These are phyloP conservation scores for Allantophomopsis cytisporea DNA, from an alignment of 2,329 filamentous ascomycete genomes.

Conservation along the genomic window DNA sequence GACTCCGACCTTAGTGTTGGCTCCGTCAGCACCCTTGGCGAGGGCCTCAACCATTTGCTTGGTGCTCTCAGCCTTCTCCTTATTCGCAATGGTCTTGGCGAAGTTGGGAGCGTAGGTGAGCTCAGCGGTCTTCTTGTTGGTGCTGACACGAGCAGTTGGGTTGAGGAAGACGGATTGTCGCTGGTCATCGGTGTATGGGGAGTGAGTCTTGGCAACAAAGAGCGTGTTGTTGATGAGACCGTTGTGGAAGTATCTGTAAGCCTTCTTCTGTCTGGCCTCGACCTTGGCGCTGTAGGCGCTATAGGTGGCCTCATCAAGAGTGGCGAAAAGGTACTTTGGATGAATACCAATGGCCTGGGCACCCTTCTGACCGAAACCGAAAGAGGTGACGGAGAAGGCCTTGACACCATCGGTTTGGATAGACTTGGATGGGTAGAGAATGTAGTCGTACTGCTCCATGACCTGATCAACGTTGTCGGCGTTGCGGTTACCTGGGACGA, in stretches of 20 bases:
- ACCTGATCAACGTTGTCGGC: constrained; percentile 93
- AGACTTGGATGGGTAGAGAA: constrained; percentile 87
- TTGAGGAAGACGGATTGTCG: constrained; percentile 85
- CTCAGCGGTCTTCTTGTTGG: constrained; percentile 76
- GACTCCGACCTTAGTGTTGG: constrained; percentile 74
- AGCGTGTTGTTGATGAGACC: constrained; percentile 95
- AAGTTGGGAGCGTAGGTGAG: constrained; percentile 61
- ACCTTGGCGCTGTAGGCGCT: constrained; percentile 77
- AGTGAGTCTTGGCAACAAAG: constrained; percentile 87
- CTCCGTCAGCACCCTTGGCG: constrained; percentile 45
- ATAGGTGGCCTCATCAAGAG: constrained; percentile 80
- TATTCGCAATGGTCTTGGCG: constrained; percentile 42
- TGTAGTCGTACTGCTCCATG: constrained; percentile 97
- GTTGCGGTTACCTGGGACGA: constrained; percentile 95
- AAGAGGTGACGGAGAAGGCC: constrained; percentile 96
- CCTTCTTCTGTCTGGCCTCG: constrained; percentile 90
- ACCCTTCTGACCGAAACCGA: constrained; percentile 98
- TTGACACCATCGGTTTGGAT: constrained; percentile 98
- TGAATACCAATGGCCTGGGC: constrained; percentile 95
- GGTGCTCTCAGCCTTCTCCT: constrained; percentile 38
- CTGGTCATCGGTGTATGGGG: constrained; percentile 82
- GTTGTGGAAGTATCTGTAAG: constrained; percentile 97
- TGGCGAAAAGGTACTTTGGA: constrained; percentile 87
- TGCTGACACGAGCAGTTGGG: constrained; percentile 72
- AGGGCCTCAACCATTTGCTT: constrained; percentile 66